phyloP scores from a whole-genome alignment of 306 rosid genomes.

The Comarum palustre region DNA sequence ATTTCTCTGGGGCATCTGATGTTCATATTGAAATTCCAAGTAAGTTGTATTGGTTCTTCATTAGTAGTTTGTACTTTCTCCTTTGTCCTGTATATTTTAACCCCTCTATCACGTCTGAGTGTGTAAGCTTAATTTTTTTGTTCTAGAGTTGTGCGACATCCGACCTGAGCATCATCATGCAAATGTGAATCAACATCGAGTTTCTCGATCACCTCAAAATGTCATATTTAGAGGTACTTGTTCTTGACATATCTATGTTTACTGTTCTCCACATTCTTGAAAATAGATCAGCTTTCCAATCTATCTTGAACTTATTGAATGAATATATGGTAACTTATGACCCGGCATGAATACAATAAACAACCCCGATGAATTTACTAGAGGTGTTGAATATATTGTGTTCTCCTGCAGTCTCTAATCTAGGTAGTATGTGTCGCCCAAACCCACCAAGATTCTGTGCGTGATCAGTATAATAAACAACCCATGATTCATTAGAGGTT shows the following conservation, averaged over 20 bases:
- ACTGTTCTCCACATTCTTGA: not conserved
- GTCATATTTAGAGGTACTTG: slow-evolving; percentile 66
- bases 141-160: slow-evolving; percentile 47
- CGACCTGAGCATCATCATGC: slow-evolving; percentile 48
- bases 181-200: slow-evolving; percentile 34
- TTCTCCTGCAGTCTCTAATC: not conserved
- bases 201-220: slow-evolving; percentile 46
- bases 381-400: not conserved
- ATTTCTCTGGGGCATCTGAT: slow-evolving; percentile 45
- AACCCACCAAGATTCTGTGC: slow-evolving; percentile 10
- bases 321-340: not conserved
- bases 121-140: slow-evolving; percentile 3
- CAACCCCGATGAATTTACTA: not conserved
- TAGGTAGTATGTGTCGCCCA: not conserved
- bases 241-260: slow-evolving; percentile 18
- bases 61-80: slow-evolving; percentile 1
- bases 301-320: slow-evolving; percentile 13
- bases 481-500: not conserved
- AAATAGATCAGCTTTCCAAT: slow-evolving; percentile 6
- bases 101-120: slow-evolving; percentile 11
- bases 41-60: slow-evolving; percentile 29
- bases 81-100: not conserved
- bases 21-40: slow-evolving; percentile 61
- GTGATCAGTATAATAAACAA: not conserved
- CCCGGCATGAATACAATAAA: not conserved